phyloP scores from a whole-genome alignment of 495 filamentous ascomycete species.

The Echria macrotheca region DNA sequence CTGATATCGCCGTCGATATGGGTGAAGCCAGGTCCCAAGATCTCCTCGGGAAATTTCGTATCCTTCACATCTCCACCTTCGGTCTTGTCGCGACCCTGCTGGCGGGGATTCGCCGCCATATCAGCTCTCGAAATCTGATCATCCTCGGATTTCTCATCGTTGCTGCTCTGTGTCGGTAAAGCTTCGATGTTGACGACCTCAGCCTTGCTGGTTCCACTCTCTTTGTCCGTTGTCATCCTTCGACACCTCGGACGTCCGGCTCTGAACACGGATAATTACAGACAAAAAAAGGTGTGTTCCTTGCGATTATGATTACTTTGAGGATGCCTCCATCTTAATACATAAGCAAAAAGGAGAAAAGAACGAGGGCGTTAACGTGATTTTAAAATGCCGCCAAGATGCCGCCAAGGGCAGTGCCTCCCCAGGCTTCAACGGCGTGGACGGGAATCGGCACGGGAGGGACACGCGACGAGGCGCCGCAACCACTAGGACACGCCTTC shows the following conservation, averaged over 20 bases:
- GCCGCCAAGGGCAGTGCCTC: slow-evolving; percentile 6
- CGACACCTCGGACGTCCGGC: too few relatives aligned
- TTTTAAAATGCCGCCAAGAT: slow-evolving; percentile 2
- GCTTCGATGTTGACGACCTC: background rate
- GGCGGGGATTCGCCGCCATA: background rate
- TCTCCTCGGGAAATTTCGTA: background rate
- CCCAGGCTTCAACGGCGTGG: background rate
- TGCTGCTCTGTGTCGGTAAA: background rate
- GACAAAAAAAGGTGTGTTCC: background rate
- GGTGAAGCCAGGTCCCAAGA: slow-evolving; percentile 32
- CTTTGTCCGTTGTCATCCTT: background rate
- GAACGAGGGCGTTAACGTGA: background rate
- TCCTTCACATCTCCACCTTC: background rate
- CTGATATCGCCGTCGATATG: slow-evolving; percentile 37
- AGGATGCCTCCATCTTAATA: too few relatives aligned
- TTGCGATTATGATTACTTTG: too few relatives aligned
- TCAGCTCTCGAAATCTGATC: background rate
- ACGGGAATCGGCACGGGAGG: slow-evolving; percentile 8
- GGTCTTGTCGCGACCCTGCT: background rate
- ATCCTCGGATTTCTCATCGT: too few relatives aligned
- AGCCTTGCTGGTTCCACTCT: background rate
- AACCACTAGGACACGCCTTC: too few relatives aligned
- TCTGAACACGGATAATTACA: background rate
- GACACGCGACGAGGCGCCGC: slow-evolving; percentile 4
- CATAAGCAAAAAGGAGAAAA: background rate